Evolutionary conservation across 164 flowering plant genomes (phyloP), one percentile per base, ranked within the genome.

Genomic region (Magnolia sinica): DNA sequence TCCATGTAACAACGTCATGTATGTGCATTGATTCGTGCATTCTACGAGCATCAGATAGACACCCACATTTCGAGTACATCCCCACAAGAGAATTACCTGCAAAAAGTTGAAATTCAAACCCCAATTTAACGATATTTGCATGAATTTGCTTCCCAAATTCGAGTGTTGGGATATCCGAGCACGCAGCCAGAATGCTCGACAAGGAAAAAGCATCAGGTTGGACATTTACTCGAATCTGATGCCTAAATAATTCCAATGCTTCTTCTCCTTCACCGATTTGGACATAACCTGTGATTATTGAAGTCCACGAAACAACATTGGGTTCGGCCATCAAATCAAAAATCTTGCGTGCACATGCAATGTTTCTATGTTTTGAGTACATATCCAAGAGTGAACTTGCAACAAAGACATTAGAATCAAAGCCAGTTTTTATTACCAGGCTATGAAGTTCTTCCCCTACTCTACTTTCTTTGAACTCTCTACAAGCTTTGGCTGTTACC

Each of bases 1-100:
- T 82, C 84, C 84, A 82, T 29, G 84, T 76, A 4, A 82, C 79
- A 22, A 76, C 73, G 70, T 59, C 58, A n/a, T 59, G 75, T 6
- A 67, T 72, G 9, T 50, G 3, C 77, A 79, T 79, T 29, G 52
- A 64, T 66, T 68, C 71, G 67, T 69, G 76, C 52, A 79, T 23
- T 0, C 19, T 24, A 10, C 61, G 78, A 22, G 84, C 84, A 31
- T 73, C 77, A 0, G 37, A 20, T 63, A 79, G 29, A 29, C 70
- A 65, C 71, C 79, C 81, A 73, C 84, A 79, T 64, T 73, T 79
- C 1, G 70, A 65, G 7, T 79, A 82, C 81, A 82, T 64, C 4
- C 71, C 75, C 19, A 82, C 63, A 13, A 76, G 50, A 3, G 81
- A 72, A 76, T 79, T 82, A 7, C 74, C 65, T 9, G 76, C 79